These are phyloP conservation scores for Botryotinia calthae DNA, from an alignment of 2,329 filamentous ascomycete genomes.

Conservation along the genomic window DNA sequence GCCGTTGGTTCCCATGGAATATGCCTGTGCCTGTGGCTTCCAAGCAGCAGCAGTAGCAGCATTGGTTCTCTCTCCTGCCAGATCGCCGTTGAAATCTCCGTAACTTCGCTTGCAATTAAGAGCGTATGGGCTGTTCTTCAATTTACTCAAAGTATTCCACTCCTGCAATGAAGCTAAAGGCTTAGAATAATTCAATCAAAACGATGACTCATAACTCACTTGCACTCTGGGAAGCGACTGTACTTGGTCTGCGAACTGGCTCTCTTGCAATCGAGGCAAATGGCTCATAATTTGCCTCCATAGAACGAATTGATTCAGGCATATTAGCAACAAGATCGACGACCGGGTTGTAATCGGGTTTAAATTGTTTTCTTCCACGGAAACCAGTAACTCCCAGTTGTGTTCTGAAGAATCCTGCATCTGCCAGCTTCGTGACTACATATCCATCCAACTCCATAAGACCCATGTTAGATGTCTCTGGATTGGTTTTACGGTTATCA, in stretches of 20 bases:
- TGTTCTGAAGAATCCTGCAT: neutral
- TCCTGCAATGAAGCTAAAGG: neutral
- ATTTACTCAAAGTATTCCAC: neutral
- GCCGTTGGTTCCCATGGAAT: neutral
- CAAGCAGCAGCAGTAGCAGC: neutral
- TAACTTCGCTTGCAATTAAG: neutral
- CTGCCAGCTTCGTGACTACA: neutral
- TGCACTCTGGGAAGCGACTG: neutral
- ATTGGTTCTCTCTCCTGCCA: neutral
- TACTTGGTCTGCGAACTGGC: neutral
- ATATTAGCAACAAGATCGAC: neutral
- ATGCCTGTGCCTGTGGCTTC: neutral
- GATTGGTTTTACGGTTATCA: neutral
- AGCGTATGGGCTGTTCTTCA: neutral
- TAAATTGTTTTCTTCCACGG: neutral
- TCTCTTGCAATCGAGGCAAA: neutral
- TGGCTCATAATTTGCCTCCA: neutral
- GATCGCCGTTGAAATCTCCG: neutral
- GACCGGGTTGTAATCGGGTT: neutral
- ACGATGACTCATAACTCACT: neutral
- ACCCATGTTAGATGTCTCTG: neutral
- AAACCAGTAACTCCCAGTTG: neutral
- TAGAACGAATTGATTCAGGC: neutral
- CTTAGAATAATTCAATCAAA: neutral
- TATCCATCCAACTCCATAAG: neutral